Evolutionary conservation across 495 filamentous ascomycete species (phyloP), one percentile per base, ranked within the genome.

Genomic region (Talaromyces adpressus): DNA sequence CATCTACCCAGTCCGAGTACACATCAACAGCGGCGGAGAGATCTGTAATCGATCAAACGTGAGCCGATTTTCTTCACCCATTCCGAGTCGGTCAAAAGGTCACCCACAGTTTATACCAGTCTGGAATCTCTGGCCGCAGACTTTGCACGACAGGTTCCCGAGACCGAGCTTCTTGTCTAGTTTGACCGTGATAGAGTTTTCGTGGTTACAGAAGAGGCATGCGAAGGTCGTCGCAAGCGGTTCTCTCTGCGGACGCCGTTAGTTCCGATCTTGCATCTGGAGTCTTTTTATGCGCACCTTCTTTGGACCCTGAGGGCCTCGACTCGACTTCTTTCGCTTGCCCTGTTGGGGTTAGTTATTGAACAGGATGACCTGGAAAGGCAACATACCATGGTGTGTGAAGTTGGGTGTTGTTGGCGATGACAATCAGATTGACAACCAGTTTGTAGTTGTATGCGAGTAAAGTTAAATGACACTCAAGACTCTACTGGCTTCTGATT

Each of bases 161-260:
- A 96, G 79, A 30, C 91, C 91, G 6, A 85, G 78, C 72, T 97
- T 98, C 81, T 94, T 96, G 66, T 98, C 91, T 45, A 98, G 77
- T 70, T 92, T 91, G 67, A 96, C 89, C 2, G 86, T 80, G 36
- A 98, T 90, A 0, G 92, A 89, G 53, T 90, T 91, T 70, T 98
- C 95, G 75, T 98, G 92, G 73, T 97, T 98, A 81, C 94, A 98
- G 76, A 98, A 98, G 32, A 97, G 85, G 71, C 94, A 98, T n/a
- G 91, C 86, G 73, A 98, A 98, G 22, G 85, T 81, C 2, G 89
- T 93, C 16, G 91, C 79, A n/a, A 98, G 84, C 14, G 91, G 89
- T 69, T 96, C 93, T 71, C 84, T 85, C 93, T 97, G 69, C 62
- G 41, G 14, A 34, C 12, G 39, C n/a, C 9, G 63, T 67, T 49